Evolutionary conservation across 1,284 basidiomycete species (phyloP), one percentile per base, ranked within the genome.

Genomic region (Peniophora sp.): DNA sequence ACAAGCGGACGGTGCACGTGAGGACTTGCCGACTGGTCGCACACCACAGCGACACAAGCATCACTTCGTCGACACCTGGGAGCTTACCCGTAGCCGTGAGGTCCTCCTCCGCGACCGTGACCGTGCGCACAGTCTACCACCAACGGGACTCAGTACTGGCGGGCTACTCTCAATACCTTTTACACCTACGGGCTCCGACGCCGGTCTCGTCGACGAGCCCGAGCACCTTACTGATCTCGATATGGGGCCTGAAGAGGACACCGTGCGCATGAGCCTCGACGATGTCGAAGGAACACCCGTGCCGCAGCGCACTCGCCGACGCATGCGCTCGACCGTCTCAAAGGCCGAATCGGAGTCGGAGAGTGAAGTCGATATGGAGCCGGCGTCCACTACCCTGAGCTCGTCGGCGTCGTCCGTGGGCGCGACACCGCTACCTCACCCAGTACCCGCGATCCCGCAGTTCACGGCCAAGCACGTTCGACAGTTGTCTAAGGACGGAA

Each of bases 31-130:
- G 2, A 86, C 82, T 10, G 88, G 87, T 9, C 67, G 66, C 50
- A 91, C 88, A 3, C 89, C 89, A 23, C 77, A 76, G 43, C 90
- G 88, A 68, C 80, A 83, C 38, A 66, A 65, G 34, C 85, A 83
- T 79, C 67, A 81, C 53, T 85, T 82, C 56, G 69, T 73, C 3
- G 83, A 86, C 53, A 66, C 78, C 49, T 89, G 89, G 85, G 73
- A 81, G 45, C 65, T 85, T 50, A 88, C 86, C 8, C 70, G 76
- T 55, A 73, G 66, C 53, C 77, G 88, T 25, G 78, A 83, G 3
- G 66, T 69, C 2, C 63, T 89, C 20, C 56, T 90, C 45, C 68
- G 72, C 46, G 68, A 70, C 27, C 78, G 78, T 75, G 72, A 69
- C 58, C 64, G 64, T 50, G 63, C 43, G 48, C 35, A 22, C 49